Evolutionary conservation across 805 yeast genomes (phyloP).

Genomic region (Cyberlindnera xishuangbannaensis): DNA sequence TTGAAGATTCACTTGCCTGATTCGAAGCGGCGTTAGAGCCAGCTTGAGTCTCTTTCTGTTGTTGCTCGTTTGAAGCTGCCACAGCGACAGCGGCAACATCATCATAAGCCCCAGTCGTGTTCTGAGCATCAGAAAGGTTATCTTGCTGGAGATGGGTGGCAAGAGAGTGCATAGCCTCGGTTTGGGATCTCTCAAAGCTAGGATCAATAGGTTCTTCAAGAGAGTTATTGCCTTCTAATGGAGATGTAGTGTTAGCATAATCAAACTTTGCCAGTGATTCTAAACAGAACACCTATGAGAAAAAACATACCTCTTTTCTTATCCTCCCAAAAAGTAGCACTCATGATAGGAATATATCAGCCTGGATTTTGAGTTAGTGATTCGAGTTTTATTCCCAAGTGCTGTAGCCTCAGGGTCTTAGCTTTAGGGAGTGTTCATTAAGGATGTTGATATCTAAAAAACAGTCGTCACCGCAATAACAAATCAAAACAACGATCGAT

Average conservation of each 20-base stretch:
- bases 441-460: too few species aligned
- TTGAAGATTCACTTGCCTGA: too few species aligned
- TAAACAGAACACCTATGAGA: neutral
- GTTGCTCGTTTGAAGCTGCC: constrained; percentile 13
- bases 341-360: neutral
- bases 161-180: constrained; percentile 15
- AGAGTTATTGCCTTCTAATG: neutral
- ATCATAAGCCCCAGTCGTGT: constrained; percentile 20
- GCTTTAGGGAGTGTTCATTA: too few species aligned
- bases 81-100: constrained; percentile 36
- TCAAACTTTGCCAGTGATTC: neutral
- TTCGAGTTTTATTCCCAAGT: too few species aligned
- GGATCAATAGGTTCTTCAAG: constrained; percentile 29
- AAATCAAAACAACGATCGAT: too few species aligned
- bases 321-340: constrained; percentile 9
- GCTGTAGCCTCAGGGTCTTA: too few species aligned
- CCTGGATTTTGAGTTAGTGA: too few species aligned
- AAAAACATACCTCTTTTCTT: constrained; percentile 15
- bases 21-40: neutral
- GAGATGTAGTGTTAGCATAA: neutral
- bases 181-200: constrained; percentile 19
- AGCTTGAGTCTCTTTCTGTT: neutral
- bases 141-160: neutral
- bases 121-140: constrained; percentile 12
- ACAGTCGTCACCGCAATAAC: too few species aligned